These are phyloP conservation scores for Eragrostis curvula DNA, from an alignment of 176 grass and related monocot species.

Conservation along the genomic window DNA sequence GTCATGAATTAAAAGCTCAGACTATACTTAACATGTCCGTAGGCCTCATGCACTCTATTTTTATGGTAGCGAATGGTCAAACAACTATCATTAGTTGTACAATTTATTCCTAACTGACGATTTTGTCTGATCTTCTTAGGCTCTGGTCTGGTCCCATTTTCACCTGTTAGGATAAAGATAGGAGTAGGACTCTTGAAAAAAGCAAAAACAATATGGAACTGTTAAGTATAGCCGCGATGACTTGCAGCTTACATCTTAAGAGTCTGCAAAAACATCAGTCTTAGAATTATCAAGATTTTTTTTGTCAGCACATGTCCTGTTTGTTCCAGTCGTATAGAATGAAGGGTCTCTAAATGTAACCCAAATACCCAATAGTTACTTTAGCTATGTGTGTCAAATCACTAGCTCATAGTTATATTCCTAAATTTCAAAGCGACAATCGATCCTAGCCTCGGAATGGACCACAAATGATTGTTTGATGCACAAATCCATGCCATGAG, in stretches of 20 bases:
- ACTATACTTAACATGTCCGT: background rate
- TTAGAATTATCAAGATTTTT: background rate
- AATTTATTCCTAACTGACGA: background rate
- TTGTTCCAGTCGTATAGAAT: background rate
- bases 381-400: background rate
- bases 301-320: background rate
- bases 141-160: background rate
- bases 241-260: background rate
- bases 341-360: background rate
- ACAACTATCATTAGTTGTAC: background rate
- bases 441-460: constrained; percentile 27
- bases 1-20: too few species aligned
- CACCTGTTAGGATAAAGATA: background rate
- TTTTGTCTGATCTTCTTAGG: background rate
- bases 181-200: background rate
- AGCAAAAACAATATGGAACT: background rate
- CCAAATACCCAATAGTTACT: background rate
- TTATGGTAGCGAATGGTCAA: background rate
- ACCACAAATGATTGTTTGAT: constrained; percentile 41
- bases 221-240: background rate
- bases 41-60: too few species aligned
- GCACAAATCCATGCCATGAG: constrained; percentile 20
- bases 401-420: background rate
- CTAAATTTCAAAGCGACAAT: background rate
- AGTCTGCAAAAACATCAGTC: background rate